These are phyloP conservation scores for Amphicarpaea edgeworthii DNA, from an alignment of 306 rosid species.

Conservation along the genomic window DNA sequence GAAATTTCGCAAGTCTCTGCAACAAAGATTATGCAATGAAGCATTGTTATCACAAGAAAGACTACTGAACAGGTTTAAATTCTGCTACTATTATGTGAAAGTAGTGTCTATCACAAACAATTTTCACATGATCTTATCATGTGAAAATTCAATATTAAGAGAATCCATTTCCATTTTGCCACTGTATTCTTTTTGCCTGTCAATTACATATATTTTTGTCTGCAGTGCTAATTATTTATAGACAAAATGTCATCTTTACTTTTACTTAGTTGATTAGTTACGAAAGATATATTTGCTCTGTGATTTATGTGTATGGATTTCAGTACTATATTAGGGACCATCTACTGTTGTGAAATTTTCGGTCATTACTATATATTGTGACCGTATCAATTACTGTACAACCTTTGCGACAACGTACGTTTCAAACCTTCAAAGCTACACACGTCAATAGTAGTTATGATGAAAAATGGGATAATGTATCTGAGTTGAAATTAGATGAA, in stretches of 20 bases:
- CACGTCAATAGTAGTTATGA: background rate
- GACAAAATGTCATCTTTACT: background rate
- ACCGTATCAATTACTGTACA: background rate
- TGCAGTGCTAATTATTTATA: too few relatives aligned
- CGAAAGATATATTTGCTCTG: background rate
- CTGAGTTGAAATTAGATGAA: background rate
- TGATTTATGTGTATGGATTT: background rate
- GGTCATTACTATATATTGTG: background rate
- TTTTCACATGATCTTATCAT: background rate
- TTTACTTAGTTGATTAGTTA: background rate
- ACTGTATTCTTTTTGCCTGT: background rate
- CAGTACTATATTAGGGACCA: background rate
- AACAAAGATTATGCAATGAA: background rate
- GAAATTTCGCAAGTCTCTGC: background rate
- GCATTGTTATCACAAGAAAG: background rate
- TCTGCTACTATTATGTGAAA: background rate
- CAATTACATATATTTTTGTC: background rate
- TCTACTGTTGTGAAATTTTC: background rate
- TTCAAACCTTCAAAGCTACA: background rate
- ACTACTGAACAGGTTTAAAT: background rate
- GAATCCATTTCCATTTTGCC: background rate
- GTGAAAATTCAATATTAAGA: background rate
- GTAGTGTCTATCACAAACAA: background rate
- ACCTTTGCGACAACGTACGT: background rate
- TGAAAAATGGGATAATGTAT: background rate